phyloP scores from a whole-genome alignment of 257 asterid genomes.

The Solanum medicagineum region DNA sequence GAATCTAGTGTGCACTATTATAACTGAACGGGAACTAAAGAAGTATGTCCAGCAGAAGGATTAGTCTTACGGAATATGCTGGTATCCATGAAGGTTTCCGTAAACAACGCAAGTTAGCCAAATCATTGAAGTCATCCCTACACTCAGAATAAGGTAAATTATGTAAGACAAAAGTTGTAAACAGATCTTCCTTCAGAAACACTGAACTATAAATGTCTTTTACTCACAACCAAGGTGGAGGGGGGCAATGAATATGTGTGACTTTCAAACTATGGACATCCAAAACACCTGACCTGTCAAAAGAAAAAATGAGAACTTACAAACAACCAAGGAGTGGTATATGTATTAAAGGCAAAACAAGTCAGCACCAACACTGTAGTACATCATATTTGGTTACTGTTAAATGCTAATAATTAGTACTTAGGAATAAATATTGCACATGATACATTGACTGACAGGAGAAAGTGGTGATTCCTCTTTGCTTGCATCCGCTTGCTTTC shows the following conservation, averaged over 20 bases:
- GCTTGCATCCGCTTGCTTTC: not conserved
- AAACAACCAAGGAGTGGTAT: not conserved
- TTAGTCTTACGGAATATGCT: slow-evolving; percentile 47
- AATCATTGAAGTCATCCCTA: slow-evolving; percentile 52
- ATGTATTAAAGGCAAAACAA: not conserved
- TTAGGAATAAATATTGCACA: not conserved
- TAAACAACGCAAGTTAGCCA: slow-evolving; percentile 36
- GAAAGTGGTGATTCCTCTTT: not conserved
- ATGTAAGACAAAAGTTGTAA: not conserved
- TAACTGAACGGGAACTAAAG: not conserved
- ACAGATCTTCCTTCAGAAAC: not conserved
- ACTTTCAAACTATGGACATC: slow-evolving; percentile 61
- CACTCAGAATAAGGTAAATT: slow-evolving; percentile 11
- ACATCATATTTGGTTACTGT: not conserved
- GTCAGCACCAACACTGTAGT: not conserved
- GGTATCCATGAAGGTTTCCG: slow-evolving; percentile 86
- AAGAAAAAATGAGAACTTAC: not conserved
- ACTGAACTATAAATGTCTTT: not conserved
- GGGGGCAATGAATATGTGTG: slow-evolving; percentile 96
- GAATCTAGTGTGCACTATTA: not conserved
- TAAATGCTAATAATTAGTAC: not conserved
- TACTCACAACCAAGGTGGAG: slow-evolving; percentile 91
- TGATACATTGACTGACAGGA: not conserved
- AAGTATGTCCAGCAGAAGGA: not conserved
- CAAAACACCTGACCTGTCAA: slow-evolving; percentile 80